Base-by-base conservation (phyloP, 2,329 filamentous ascomycete genomes). In the Diaporthe citri region DNA sequence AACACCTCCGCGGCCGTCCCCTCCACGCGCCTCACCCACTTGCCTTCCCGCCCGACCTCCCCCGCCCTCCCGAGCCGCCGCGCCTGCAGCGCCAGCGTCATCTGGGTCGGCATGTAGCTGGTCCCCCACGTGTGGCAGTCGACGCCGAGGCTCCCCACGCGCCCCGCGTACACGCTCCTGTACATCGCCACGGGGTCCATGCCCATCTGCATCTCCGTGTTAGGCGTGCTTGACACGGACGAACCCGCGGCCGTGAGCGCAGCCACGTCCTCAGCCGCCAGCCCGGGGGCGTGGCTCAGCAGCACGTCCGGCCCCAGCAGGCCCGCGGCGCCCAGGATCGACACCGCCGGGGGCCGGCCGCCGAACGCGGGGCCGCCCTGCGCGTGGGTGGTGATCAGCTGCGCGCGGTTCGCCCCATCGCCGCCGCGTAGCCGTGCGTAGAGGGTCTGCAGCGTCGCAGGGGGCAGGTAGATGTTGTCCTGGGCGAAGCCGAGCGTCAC, bases 161-260 rank as follows among this genome's bases (percentile, higher is more conserved):
- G 48, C 13, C 82, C 79, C 5, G 79, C 77, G 46, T 82, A 79
- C 25, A 81, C 60, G 64, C 81, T 81, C 3, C 78, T 71, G 8
- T 75, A 71, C 74, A 86, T 82, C 48, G 83, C 83, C 3, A 86
- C 81, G 0, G 84, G 83, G 4, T 79, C 69, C 0, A 83, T 82
- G 0, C 82, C 84, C 86, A 88, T 88, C 76, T 89, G 87, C 13
- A 88, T 78, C 77, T 90, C 88, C 0, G 87, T 87, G n/a, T 85
- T 85, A 0, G 88, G 87, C 0, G 88, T 89, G 22, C 81, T 82
- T 3, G 85, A 86, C 22, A 88, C 79, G 59, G 81, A 80, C 1
- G 82, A 82, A 9, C 82, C 81, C 13, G 82, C 77, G 28, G 80
- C 77, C 41, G 80, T 77, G 25, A 88, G 79, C 1, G 83, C 72